Evolutionary conservation across 148 eudicot species (phyloP).

Genomic region (Talinum fruticosum): DNA sequence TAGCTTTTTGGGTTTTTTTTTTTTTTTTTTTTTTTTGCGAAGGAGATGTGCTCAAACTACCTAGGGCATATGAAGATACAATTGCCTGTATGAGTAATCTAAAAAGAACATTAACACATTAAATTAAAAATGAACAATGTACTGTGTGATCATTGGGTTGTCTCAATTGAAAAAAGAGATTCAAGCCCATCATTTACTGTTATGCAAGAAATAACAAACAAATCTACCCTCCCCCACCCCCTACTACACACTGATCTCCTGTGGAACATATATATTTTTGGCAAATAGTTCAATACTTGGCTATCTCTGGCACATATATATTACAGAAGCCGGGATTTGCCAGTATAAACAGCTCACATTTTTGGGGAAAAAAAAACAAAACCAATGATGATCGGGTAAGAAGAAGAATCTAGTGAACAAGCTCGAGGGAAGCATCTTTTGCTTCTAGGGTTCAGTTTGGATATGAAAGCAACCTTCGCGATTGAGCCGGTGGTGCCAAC

Average conservation of each 20-base stretch:
- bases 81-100: too few relatives aligned
- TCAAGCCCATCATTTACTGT: background rate
- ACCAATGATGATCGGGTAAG: conserved; percentile 3
- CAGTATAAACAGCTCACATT: conserved; percentile 2
- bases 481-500: conserved; percentile 84
- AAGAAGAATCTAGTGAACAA: conserved; percentile 5
- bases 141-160: background rate
- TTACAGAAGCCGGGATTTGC: conserved; percentile 17
- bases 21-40: too few relatives aligned
- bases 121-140: background rate
- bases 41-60: too few relatives aligned
- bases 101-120: background rate
- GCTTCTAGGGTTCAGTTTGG: conserved; percentile 28
- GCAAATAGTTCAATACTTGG: background rate
- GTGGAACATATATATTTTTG: background rate
- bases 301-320: background rate
- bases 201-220: background rate
- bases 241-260: background rate
- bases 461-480: conserved; percentile 61
- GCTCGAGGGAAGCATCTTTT: background rate
- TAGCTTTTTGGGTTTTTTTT: too few relatives aligned
- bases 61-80: too few relatives aligned
- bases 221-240: background rate
- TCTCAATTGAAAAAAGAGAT: background rate
- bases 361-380: background rate